phyloP scores from a whole-genome alignment of 164 flowering plant species.

The Berberis thunbergii region DNA sequence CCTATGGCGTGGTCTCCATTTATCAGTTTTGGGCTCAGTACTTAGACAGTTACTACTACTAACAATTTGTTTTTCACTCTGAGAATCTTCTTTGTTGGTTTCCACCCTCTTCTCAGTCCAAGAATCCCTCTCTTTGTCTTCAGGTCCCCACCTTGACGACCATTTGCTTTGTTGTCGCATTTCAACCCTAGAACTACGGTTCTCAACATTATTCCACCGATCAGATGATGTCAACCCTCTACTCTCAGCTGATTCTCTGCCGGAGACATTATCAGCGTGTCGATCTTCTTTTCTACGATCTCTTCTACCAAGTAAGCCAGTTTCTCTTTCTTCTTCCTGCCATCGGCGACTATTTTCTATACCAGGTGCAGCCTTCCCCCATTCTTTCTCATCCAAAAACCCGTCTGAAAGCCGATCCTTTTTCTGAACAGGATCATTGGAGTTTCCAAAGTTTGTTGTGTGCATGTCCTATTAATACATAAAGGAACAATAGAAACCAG shows the following conservation, averaged over 20 bases:
- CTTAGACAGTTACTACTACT: conserved; percentile 27
- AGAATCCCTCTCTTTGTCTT: conserved; percentile 77
- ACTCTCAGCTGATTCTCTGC: conserved; percentile 39
- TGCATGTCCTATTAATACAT: conserved; percentile 44
- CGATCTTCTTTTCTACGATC: conserved; percentile 72
- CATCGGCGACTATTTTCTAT: conserved; percentile 63
- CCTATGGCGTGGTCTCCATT: conserved; percentile 95
- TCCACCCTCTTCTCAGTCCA: conserved; percentile 55
- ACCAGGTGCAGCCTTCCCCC: conserved; percentile 54
- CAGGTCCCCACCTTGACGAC: conserved; percentile 97
- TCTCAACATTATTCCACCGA: conserved; percentile 57
- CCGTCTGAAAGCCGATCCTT: conserved; percentile 71
- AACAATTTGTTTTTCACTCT: conserved; percentile 40
- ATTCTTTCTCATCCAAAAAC: conserved; percentile 68
- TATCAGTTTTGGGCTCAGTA: conserved; percentile 69
- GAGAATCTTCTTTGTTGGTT: conserved; percentile 61
- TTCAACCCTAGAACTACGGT: conserved; percentile 56
- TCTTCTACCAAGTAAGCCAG: conserved; percentile 67
- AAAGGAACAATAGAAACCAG: neutral
- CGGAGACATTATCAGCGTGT: conserved; percentile 41
- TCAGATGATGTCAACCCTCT: conserved; percentile 58
- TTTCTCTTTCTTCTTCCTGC: conserved; percentile 98
- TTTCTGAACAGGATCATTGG: conserved; percentile 41
- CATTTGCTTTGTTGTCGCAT: conserved; percentile 74
- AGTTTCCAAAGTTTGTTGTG: conserved; percentile 24